Evolutionary conservation across 352 stramenopile species (phyloP).

Genomic region (Pythium folliculosum): DNA sequence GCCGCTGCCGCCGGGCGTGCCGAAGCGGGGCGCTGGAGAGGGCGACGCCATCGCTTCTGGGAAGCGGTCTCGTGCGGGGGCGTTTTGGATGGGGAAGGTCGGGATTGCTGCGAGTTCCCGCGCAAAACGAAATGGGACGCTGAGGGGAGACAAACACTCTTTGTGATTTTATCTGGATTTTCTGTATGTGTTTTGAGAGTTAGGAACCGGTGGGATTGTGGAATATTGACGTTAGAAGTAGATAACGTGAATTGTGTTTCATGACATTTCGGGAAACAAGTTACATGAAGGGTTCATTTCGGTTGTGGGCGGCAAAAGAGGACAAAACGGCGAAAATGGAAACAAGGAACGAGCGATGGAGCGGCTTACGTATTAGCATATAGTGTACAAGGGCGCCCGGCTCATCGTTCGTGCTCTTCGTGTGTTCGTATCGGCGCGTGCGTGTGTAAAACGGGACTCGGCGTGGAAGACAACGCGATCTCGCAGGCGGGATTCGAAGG

Average conservation of each 20-base stretch:
- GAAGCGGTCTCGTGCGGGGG: neutral
- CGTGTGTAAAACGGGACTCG: too few species aligned
- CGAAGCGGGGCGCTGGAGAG: conserved; percentile 21
- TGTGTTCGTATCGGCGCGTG: too few species aligned
- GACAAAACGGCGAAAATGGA: too few species aligned
- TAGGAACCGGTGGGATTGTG: neutral
- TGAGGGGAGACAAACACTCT: conserved; percentile 24
- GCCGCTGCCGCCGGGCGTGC: conserved; percentile 4
- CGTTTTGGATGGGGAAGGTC: neutral
- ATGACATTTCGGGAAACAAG: too few species aligned
- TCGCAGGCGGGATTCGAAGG: too few species aligned
- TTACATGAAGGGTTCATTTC: too few species aligned
- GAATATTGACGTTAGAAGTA: neutral
- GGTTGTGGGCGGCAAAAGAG: too few species aligned
- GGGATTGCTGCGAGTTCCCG: conserved; percentile 8
- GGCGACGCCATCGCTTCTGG: conserved; percentile 20
- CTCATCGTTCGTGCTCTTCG: too few species aligned
- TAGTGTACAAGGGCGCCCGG: neutral
- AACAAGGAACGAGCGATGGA: neutral
- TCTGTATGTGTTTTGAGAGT: neutral
- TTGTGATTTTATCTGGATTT: conserved; percentile 9
- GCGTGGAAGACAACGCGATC: too few species aligned
- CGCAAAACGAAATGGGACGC: conserved; percentile 14
- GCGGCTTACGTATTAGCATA: neutral
- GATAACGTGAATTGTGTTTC: too few species aligned